Evolutionary conservation across 2,329 filamentous ascomycete species (phyloP).

Genomic region (Colletotrichum endophyticum): DNA sequence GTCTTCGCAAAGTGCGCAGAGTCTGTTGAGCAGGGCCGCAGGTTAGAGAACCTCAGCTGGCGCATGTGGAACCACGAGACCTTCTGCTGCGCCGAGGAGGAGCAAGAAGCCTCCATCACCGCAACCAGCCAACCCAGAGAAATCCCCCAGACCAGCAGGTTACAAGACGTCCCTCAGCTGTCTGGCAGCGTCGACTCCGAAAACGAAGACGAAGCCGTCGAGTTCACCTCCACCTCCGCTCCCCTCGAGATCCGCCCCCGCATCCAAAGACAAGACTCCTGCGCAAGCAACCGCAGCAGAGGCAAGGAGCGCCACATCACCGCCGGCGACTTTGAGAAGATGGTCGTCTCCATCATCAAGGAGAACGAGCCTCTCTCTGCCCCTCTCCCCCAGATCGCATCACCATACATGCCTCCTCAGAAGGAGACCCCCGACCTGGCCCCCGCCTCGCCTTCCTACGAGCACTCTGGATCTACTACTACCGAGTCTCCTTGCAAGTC

Average conservation of each 20-base stretch:
- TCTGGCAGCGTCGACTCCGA: conserved; percentile 80
- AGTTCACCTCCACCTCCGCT: conserved; percentile 58
- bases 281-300: conserved; percentile 71
- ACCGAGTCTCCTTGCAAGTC: conserved; percentile 60
- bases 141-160: conserved; percentile 45
- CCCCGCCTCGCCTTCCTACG: conserved; percentile 33
- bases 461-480: conserved; percentile 49
- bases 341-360: conserved; percentile 92
- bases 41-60: conserved; percentile 96
- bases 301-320: conserved; percentile 87
- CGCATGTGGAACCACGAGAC: conserved; percentile 93
- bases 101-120: conserved; percentile 51
- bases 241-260: conserved; percentile 68
- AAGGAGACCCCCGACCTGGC: conserved; percentile 44
- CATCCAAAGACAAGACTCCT: conserved; percentile 74
- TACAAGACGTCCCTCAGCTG: conserved; percentile 70
- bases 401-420: conserved; percentile 44
- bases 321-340: conserved; percentile 90
- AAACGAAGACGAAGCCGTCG: conserved; percentile 69
- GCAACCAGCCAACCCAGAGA: conserved; percentile 53
- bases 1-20: conserved; percentile 95
- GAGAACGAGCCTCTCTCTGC: conserved; percentile 73
- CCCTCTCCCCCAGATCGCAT: conserved; percentile 51
- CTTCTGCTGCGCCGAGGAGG: conserved; percentile 78
- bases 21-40: conserved; percentile 88